phyloP scores from a whole-genome alignment of 306 rosid genomes.

The Cicer yamashitae region DNA sequence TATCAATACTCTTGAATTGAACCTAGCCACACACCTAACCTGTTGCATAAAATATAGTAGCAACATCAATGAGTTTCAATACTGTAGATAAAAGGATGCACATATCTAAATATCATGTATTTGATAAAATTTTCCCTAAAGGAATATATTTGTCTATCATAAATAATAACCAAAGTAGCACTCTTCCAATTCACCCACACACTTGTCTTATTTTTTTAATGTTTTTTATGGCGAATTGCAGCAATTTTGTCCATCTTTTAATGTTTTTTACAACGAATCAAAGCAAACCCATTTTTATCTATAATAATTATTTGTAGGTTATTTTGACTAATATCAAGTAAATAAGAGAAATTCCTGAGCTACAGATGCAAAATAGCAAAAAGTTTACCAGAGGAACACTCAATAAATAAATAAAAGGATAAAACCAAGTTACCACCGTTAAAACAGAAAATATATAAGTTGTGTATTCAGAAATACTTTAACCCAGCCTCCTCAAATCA shows the following conservation, averaged over 20 bases:
- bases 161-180: neutral
- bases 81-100: neutral
- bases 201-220: too few species aligned
- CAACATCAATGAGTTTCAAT: neutral
- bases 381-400: neutral
- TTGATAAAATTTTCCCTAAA: neutral
- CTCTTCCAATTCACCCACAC: neutral
- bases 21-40: neutral
- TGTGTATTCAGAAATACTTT: slow-evolving; percentile 9
- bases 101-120: neutral
- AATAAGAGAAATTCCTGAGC: slow-evolving; percentile 2
- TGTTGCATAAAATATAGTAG: neutral
- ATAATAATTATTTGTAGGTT: too few species aligned
- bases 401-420: neutral
- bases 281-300: too few species aligned
- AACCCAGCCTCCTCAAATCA: slow-evolving; percentile 23
- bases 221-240: too few species aligned
- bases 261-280: too few species aligned
- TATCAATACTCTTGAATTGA: slow-evolving; percentile 1
- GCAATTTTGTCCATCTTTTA: too few species aligned
- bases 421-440: slow-evolving; percentile 1
- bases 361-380: neutral
- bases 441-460: neutral
- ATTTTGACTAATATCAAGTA: too few species aligned
- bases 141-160: neutral